These are phyloP conservation scores for Boletellus emodensis DNA, from an alignment of 768 basidiomycete genomes.

Conservation along the genomic window DNA sequence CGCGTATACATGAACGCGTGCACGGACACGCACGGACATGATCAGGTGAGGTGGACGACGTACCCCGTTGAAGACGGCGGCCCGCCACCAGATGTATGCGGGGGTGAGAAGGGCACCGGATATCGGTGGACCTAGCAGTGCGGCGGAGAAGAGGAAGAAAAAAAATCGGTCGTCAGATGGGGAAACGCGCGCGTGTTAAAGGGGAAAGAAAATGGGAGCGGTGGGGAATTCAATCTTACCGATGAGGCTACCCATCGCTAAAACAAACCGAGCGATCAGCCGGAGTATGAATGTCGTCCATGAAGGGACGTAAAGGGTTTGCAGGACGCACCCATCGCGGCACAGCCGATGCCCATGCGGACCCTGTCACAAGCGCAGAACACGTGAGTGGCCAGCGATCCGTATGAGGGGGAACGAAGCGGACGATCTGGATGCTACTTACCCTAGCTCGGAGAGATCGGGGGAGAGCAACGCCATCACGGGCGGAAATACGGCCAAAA, in stretches of 20 bases:
- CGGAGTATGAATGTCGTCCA: too few species aligned
- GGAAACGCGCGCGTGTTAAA: neutral
- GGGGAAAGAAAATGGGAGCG: too few species aligned
- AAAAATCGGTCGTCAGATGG: neutral
- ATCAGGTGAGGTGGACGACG: neutral
- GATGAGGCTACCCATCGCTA: conserved; percentile 25
- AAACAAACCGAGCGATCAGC: neutral
- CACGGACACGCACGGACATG: too few species aligned
- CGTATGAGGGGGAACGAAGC: too few species aligned
- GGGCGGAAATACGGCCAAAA: conserved; percentile 40
- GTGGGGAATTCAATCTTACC: neutral
- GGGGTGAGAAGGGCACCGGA: conserved; percentile 52
- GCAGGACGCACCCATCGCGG: conserved; percentile 36
- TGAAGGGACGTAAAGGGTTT: neutral
- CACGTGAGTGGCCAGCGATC: too few species aligned
- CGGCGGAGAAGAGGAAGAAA: conserved; percentile 22
- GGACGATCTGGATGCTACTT: conserved; percentile 3
- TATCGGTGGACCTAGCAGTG: conserved; percentile 46
- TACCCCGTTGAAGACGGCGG: conserved; percentile 50
- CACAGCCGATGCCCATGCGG: conserved; percentile 49
- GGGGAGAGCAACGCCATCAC: conserved; percentile 43
- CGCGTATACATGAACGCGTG: too few species aligned
- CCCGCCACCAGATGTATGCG: conserved; percentile 55
- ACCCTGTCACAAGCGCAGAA: conserved; percentile 19
- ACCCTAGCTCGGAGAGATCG: conserved; percentile 51